Percentiles rank a stretch among this genome's conserved stretches.
phyloP scores from a whole-genome alignment of 371 early-diverging fungal species.

The Mortierella sp. region DNA sequence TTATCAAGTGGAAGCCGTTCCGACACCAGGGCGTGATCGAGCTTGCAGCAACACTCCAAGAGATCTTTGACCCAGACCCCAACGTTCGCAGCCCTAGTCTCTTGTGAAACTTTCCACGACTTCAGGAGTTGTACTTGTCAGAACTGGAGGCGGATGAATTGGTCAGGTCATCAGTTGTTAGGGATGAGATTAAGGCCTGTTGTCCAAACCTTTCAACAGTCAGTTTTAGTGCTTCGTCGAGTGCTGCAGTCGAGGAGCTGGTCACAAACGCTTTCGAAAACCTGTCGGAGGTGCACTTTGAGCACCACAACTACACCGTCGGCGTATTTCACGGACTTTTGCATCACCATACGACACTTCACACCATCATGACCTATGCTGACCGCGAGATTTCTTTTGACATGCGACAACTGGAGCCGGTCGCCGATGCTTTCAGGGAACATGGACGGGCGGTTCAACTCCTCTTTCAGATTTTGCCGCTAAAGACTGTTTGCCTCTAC shows the following conservation, averaged over 20 bases:
- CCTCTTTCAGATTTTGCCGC: conserved; percentile 1
- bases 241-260: not conserved
- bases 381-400: not conserved
- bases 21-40: not conserved
- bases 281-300: not conserved
- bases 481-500: not conserved
- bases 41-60: not conserved
- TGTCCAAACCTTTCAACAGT: not conserved
- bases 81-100: not conserved
- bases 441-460: not conserved
- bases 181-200: not conserved
- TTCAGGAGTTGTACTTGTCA: not conserved
- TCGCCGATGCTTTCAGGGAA: not conserved
- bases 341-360: not conserved
- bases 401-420: not conserved
- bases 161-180: not conserved
- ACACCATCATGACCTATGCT: not conserved
- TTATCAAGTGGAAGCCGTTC: not conserved
- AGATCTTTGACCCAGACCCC: not conserved
- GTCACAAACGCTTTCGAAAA: not conserved
- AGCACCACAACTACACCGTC: not conserved
- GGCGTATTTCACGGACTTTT: not conserved
- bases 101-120: not conserved
- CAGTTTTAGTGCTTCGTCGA: not conserved
- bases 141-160: not conserved